Evolutionary conservation across 306 rosid species (phyloP), one percentile per base, ranked within the genome.

Genomic region (Dryas octopetala): DNA sequence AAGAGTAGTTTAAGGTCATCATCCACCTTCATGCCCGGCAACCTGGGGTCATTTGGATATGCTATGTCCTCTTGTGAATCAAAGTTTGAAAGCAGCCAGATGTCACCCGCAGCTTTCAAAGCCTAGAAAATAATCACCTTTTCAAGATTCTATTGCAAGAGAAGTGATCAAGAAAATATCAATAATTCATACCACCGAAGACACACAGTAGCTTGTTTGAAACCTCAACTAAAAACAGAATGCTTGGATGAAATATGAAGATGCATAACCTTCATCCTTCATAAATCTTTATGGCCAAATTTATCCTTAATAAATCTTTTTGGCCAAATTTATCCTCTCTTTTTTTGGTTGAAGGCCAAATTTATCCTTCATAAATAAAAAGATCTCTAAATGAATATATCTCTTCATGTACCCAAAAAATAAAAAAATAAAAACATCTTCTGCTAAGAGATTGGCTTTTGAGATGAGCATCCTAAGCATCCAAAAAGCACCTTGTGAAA

Each of bases 11-110:
- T 96, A 6, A 96, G 90, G 71, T 96, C 97, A 57, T 89, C 90
- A 17, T 96, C 99, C 58, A 96, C 98, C 87, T 90, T 90, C 26
- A 88, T 77, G 26, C 88, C 84, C 53, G 46, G 76, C 76, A 90
- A 89, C 80, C 87, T 82, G 7, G 97, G 99, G 51, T 96, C 98
- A 61, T 96, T 96, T 46, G 99, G 99, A 80, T 92, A 92, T 19
- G 98, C 96, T 49, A 90, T 90, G 80, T 96, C 98, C 88, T 90
- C 99, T 78, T 92, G 99, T 68, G 99, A 92, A 82, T 96, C 99
- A 15, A 90, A 90, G 93, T 96, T 92, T 28, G 99, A 90, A 50
- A 90, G 91, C 51, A 96, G 89, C 99, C 98, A 96, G 70, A 96
- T 87, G 80, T 89, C 93, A 76, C 98, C 90, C 8, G 91, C 84